phyloP scores from a whole-genome alignment of 352 stramenopile species.

The Pythium biforme region DNA sequence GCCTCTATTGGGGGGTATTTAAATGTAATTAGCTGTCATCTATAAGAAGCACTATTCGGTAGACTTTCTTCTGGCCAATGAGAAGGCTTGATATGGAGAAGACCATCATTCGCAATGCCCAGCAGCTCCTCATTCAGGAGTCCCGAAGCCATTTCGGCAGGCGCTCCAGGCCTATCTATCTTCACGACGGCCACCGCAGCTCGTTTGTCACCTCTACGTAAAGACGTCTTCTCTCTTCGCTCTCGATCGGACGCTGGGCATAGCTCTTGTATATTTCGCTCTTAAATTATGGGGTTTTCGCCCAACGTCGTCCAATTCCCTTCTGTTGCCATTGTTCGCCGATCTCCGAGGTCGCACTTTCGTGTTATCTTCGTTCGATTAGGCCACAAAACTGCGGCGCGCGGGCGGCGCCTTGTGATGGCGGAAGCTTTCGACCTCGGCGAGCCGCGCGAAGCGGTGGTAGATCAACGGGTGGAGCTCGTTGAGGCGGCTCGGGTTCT shows the following conservation, averaged over 20 bases:
- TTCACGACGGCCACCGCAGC: too few relatives aligned
- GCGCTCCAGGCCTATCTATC: too few relatives aligned
- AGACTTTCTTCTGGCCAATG: slow-evolving; percentile 16
- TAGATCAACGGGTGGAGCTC: slow-evolving; percentile 87
- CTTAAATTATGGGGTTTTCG: too few relatives aligned
- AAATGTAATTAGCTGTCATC: neutral
- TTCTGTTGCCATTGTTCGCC: too few relatives aligned
- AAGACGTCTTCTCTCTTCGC: too few relatives aligned
- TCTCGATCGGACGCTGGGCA: too few relatives aligned
- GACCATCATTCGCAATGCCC: slow-evolving; percentile 19
- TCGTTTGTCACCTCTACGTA: too few relatives aligned
- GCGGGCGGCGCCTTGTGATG: slow-evolving; percentile 53
- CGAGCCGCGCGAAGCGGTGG: slow-evolving; percentile 79
- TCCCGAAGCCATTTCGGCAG: neutral
- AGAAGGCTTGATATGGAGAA: slow-evolving; percentile 7
- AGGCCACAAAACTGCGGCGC: slow-evolving; percentile 4
- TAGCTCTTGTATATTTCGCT: too few relatives aligned
- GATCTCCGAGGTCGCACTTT: too few relatives aligned
- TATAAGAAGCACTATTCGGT: slow-evolving; percentile 1
- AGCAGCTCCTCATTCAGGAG: too few relatives aligned
- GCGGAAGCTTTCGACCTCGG: slow-evolving; percentile 84
- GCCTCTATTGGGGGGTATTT: neutral
- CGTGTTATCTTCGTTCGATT: neutral
- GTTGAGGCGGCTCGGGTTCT: slow-evolving; percentile 73
- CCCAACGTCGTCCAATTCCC: too few relatives aligned